These are phyloP conservation scores for Solanum pimpinellifolium DNA, from an alignment of 257 asterid species.

Conservation along the genomic window DNA sequence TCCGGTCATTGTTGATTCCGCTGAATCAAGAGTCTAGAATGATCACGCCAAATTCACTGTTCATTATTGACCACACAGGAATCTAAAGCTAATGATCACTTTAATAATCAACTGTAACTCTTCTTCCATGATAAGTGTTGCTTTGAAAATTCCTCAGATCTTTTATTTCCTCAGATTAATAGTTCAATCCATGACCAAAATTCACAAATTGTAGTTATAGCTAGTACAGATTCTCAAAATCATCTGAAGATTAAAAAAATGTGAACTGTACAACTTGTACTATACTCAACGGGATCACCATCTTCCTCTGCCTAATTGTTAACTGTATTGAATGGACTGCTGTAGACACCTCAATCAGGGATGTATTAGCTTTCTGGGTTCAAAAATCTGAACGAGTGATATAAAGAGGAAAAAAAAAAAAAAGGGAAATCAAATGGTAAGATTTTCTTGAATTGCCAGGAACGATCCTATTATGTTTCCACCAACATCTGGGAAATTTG, in stretches of 20 bases:
- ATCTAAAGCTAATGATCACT: not conserved
- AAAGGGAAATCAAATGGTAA: constrained; percentile 37
- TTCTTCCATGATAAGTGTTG: not conserved
- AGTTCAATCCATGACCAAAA: not conserved
- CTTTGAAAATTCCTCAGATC: not conserved
- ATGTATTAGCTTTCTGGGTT: not conserved
- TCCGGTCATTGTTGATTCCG: not conserved
- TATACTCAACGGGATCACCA: not conserved
- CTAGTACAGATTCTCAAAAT: not conserved
- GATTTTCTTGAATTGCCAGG: constrained; percentile 82
- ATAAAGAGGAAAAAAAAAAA: not conserved
- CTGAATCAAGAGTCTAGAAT: not conserved
- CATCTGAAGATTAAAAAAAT: not conserved
- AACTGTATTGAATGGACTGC: not conserved
- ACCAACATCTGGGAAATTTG: constrained; percentile 89
- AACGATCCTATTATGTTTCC: constrained; percentile 80
- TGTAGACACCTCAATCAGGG: not conserved
- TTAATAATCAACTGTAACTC: not conserved
- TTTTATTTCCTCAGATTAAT: not conserved
- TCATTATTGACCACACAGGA: not conserved
- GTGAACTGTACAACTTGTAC: not conserved
- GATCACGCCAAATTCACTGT: not conserved
- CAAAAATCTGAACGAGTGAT: not conserved
- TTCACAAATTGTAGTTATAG: not conserved
- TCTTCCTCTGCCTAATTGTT: not conserved